A percentile compares a stretch with the other conserved stretches of the same genome.
Conservation (phyloP, 306 rosid species). For the Trifolium fragiferum region DNA sequence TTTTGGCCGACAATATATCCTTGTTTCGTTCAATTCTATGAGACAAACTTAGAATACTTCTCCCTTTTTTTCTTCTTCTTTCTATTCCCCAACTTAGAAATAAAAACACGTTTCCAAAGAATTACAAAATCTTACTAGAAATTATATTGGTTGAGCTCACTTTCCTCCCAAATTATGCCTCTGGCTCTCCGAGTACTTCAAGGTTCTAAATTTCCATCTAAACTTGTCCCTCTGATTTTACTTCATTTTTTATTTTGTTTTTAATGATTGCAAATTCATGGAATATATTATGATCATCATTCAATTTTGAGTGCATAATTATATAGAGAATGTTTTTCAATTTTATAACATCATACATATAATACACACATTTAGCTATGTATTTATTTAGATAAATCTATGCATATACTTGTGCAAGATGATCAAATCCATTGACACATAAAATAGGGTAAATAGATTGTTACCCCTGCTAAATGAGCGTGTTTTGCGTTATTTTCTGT, state of each 20-base stretch:
- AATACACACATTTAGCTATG: too few relatives aligned
- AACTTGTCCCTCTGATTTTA: neutral
- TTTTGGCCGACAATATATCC: conserved; percentile 10
- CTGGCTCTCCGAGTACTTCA: conserved; percentile 49
- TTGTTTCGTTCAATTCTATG: conserved; percentile 47
- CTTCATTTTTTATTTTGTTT: neutral
- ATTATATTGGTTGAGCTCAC: neutral
- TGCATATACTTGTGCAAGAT: too few relatives aligned
- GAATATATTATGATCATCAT: conserved; percentile 9
- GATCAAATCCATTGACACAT: too few relatives aligned
- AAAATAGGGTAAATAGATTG: too few relatives aligned
- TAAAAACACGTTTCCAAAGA: neutral
- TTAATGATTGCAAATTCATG: neutral
- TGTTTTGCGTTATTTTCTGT: too few relatives aligned
- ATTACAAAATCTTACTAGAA: neutral
- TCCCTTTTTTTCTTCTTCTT: neutral
- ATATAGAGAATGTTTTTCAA: neutral
- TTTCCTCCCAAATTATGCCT: conserved; percentile 35
- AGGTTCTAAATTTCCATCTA: conserved; percentile 43
- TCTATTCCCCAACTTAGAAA: neutral
- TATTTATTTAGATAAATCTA: too few relatives aligned
- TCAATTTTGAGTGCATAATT: neutral
- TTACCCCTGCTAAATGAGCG: too few relatives aligned
- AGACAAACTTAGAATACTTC: conserved; percentile 36
- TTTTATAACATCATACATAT: neutral